Evolutionary conservation across 179 eudicot genomes (phyloP), one percentile per base, ranked within the genome.

Genomic region (Sideroxylon spinosum): DNA sequence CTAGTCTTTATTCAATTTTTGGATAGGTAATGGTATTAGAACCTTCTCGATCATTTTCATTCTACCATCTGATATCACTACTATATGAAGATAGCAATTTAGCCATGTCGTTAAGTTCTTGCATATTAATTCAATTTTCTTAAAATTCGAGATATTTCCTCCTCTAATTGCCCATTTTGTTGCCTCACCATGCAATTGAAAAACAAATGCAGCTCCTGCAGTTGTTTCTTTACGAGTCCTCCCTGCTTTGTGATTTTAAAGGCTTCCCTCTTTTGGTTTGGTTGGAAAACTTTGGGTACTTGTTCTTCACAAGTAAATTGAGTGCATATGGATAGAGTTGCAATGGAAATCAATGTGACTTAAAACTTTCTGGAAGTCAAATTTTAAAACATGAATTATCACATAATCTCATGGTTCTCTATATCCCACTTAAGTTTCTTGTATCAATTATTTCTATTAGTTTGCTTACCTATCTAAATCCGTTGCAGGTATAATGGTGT

Each of bases 401-500:
- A 22, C 46, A 48, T 49, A 29, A 53, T 17, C 52, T 75, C 56
- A 37, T 26, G 8, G 60, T 76, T 22, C 62, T 57, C 69, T 32
- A n/a, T 76, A 25, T 44, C 48, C 64, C 25, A 20, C 67, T 12
- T 69, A 10, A 53, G 50, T 76, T 62, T 60, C 8, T 29, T 49
- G 64, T 60, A 16, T 57, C 12, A 52, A 53, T 28, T 65, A 61
- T 81, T 14, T 64, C 48, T 50, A 61, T 49, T 29, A 0, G 11
- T 62, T 56, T 69, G 71, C 78, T 78, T 60, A 62, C 76, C 60
- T 14, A 3, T 69, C 6, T 59, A 25, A 25, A 48, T 76, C 20
- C 52, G 68, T 77, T 87, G 80, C 86, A 95, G 98, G 83, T 95
- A 91, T 80, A 95, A 91, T 79, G 98, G 97, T 44, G 98, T 87